These are phyloP conservation scores for Diaporthe nobilis DNA, from an alignment of 2,329 filamentous ascomycete genomes.

Conservation along the genomic window DNA sequence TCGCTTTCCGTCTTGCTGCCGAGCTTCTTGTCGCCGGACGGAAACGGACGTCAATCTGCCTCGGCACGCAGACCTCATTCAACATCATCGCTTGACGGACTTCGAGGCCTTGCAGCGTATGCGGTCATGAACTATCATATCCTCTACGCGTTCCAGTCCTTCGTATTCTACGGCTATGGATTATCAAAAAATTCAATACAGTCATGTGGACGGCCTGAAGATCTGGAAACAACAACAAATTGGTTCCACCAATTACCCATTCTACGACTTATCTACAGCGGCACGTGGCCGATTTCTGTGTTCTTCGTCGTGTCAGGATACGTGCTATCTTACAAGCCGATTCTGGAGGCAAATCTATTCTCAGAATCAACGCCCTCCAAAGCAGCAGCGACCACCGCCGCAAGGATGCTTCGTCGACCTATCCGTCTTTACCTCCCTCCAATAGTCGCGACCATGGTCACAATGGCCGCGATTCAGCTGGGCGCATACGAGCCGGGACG, in stretches of 20 bases:
- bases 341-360: neutral
- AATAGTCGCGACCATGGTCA: neutral
- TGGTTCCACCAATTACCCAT: neutral
- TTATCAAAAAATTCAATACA: neutral
- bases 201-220: neutral
- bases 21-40: neutral
- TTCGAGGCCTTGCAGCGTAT: neutral
- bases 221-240: neutral
- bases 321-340: neutral
- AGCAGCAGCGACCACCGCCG: neutral
- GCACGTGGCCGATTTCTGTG: neutral
- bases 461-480: neutral
- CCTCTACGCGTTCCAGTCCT: neutral
- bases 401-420: neutral
- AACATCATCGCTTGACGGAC: constrained; percentile 1
- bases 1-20: neutral
- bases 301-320: neutral
- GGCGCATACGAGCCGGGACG: neutral
- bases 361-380: neutral
- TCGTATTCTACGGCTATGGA: neutral
- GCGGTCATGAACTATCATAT: neutral
- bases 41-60: neutral
- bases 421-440: neutral
- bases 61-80: neutral
- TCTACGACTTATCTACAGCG: neutral